A percentile compares a stretch with the other conserved stretches of the same genome.
Evolutionary conservation across 2,329 filamentous ascomycete genomes (phyloP).

Genomic region (Botrytis hyacinthi): DNA sequence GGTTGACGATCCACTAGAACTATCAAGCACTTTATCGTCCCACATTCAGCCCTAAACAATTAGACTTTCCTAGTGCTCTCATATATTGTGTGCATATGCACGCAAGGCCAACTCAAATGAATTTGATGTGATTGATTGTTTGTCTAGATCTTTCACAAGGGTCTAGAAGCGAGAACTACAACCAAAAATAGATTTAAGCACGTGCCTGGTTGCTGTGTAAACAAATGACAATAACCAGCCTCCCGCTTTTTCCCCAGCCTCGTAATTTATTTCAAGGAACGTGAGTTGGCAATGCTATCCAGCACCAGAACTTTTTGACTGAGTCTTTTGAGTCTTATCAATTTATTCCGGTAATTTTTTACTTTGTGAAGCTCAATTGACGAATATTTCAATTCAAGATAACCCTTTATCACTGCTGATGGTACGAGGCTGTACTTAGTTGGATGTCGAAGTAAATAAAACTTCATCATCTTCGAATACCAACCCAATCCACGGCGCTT

Average conservation of each 20-base stretch:
- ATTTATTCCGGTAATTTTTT: not conserved
- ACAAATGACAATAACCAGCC: slow-evolving; percentile 16
- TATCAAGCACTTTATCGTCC: not conserved
- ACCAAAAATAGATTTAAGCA: not conserved
- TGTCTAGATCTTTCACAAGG: not conserved
- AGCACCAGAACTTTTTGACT: not conserved
- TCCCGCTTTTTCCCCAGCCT: slow-evolving; percentile 22
- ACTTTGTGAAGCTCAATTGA: not conserved
- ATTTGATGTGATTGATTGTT: not conserved
- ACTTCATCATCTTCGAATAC: slow-evolving; percentile 4
- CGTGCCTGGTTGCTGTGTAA: slow-evolving; percentile 19
- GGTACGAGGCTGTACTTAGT: slow-evolving; percentile 11
- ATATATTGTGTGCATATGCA: slow-evolving; percentile 7
- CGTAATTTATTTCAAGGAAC: slow-evolving; percentile 12
- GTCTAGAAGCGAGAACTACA: not conserved
- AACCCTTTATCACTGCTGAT: slow-evolving; percentile 7
- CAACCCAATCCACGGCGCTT: not conserved
- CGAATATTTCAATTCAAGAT: not conserved
- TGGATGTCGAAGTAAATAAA: slow-evolving; percentile 18
- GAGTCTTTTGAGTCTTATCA: not conserved
- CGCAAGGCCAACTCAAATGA: not conserved
- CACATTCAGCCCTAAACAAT: not conserved
- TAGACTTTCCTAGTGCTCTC: not conserved
- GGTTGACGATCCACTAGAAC: not conserved
- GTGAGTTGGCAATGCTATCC: slow-evolving; percentile 15